These are phyloP conservation scores for Deuterostichococcus epilithicus DNA, from an alignment of 139 green algal genomes.

Conservation along the genomic window DNA sequence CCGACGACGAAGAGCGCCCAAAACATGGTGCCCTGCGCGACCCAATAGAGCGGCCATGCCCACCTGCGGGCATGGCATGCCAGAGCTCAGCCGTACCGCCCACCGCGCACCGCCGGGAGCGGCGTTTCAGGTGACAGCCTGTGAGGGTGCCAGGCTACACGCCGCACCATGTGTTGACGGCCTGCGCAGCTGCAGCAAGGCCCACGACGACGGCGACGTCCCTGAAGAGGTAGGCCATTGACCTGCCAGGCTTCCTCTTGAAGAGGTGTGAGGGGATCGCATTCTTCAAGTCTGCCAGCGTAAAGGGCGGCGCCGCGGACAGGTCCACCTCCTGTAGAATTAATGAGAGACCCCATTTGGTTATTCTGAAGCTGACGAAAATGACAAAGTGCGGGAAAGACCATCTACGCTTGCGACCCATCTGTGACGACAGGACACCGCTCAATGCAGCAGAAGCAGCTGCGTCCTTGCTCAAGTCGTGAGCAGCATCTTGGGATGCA, in stretches of 20 bases:
- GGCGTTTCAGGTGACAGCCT: neutral
- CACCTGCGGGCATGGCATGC: slow-evolving; percentile 38
- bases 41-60: slow-evolving; percentile 91
- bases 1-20: slow-evolving; percentile 96
- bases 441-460: no score
- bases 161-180: slow-evolving; percentile 61
- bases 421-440: no score
- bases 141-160: neutral
- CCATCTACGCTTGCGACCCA: no score
- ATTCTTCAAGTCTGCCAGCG: slow-evolving; percentile 71
- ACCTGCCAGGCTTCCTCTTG: slow-evolving; percentile 70
- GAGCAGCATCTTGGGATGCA: no score
- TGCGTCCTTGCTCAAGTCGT: no score
- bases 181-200: slow-evolving; percentile 65
- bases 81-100: neutral
- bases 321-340: no score
- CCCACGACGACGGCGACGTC: slow-evolving; percentile 84
- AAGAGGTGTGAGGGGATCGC: slow-evolving; percentile 82
- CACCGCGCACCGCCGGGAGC: neutral
- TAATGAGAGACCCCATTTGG: no score
- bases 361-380: no score
- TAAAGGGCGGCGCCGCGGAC: slow-evolving; percentile 66
- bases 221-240: slow-evolving; percentile 62
- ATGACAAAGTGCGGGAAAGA: no score
- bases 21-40: slow-evolving; percentile 97